Evolutionary conservation across 495 filamentous ascomycete genomes (phyloP), one percentile per base, ranked within the genome.

Genomic region (Chaetomium fimeti): DNA sequence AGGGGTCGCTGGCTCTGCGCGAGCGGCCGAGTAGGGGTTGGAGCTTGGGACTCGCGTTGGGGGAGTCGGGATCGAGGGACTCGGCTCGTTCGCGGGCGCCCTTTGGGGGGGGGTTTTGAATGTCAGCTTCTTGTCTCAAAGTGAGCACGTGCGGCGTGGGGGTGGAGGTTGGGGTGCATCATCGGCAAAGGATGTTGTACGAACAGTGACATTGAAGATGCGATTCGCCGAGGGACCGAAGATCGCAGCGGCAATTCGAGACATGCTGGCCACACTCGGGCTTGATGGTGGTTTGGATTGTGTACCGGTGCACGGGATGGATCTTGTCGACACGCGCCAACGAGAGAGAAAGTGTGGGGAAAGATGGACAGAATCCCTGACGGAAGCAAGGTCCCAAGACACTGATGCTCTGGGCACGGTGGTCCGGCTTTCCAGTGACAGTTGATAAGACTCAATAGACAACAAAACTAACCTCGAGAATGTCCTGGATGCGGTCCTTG

Each of bases 391-490:
- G 45, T 11, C 45, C 45, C 45, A 58, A 20, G 42, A 43, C 11
- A 8, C 42, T 22, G 27, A 12, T 16, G 3, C 45, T 28, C 25
- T 43, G 15, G 3, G 32, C 42, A 20, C 25, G 25, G 20, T 24
- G 45, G n/a, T n/a, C 45, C 18, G 3, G 43, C n/a, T n/a, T n/a
- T 18, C n/a, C 43, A 45, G 12, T 45, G 42, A 47, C 43, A 2
- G 18, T 24, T 29, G 18, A 24, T 5, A 29, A 27, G 32, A 29
- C 20, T 36, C 12, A 45, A 45, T 24, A 53, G 25, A 28, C 47
- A 11, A 49, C 4, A 49, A 27, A 62, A 76, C 74, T 71, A 49
- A 81, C 79, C 78, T 81, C 73, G 61, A 81, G 77, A 68, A 81
- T 80, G 16, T 71, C 69, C 61, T 72, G 72, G 61, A 81, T 64